Evolutionary conservation across 345 rosid genomes (phyloP), one percentile per base, ranked within the genome.

Genomic region (Brassica incana): DNA sequence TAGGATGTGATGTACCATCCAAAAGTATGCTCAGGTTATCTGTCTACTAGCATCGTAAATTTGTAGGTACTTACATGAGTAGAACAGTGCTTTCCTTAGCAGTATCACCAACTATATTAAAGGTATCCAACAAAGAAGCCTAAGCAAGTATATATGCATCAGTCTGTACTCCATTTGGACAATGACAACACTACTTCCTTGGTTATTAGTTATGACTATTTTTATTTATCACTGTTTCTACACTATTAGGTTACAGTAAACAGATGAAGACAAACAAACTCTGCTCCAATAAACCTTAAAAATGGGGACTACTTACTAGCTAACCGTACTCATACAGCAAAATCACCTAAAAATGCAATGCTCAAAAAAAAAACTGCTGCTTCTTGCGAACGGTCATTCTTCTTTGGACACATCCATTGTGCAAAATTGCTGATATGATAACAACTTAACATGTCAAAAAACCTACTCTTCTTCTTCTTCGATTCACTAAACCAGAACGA

Each of bases 131-230:
- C 69, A 35, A 65, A 65, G 9, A 20, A 1, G 23, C 23, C 1
- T 20, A 20, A 20, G 15, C 35, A 20, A 12, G 12, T 5, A 12
- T 11, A 6, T 11, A 38, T 38, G 35, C 35, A 58, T 60, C 58
- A 72, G 7, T 72, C n/a, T 16, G 5, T 18, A 10, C 33, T 25
- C 25, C 33, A 61, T 61, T 27, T 43, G 60, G 29, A 43, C 9
- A 72, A 72, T 38, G 25, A 60, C 67, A 58, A 14, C 58, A 7
- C 58, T 72, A 36, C 56, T 23, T 70, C 64, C 5, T 25, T 38
- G 25, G 59, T 52, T n/a, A 52, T 52, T 1, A 15, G n/a, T 72
- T 14, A 40, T 58, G 58, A 38, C 56, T 60, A 38, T 2, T 43
- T 56, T 18, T 18, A 56, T 56, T 27, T 56, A 56, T 56, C 27